Evolutionary conservation across 2,329 filamentous ascomycete genomes (phyloP), one percentile per base, ranked within the genome.

Genomic region (Fusarium illudens): DNA sequence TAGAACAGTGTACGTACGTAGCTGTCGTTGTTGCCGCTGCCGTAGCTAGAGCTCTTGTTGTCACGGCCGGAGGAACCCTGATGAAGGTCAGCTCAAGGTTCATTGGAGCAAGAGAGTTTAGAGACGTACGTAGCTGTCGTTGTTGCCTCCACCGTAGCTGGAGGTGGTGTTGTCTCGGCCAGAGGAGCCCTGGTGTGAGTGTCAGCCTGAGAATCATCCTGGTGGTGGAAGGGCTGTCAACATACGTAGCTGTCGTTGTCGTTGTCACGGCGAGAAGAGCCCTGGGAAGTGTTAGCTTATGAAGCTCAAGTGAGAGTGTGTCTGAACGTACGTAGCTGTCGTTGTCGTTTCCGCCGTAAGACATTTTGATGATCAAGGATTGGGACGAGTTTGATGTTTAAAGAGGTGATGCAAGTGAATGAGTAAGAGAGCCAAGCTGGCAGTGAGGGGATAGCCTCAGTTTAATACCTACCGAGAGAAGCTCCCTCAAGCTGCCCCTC

Each of bases 301-400:
- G 22, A 29, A 30, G 27, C 12, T 22, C 17, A 49, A 32, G 27
- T 15, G 22, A 20, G 46, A 10, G 27, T 10, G n/a, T 22, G 7
- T 9, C 20, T 49, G 1, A 49, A 15, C 46, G 4, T 49, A 49
- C 46, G 29, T 49, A 49, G 46, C 46, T 49, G 64, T 75, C 76
- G 74, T 76, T 76, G 70, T 78, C 77, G 79, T 82, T 79, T 66
- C 79, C 75, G 73, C 78, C 76, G 79, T 81, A 84, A 80, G 83
- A 85, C 83, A 85, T 83, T 57, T 32, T 80, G 71, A 67, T 49
- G 32, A 42, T 62, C 54, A 55, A 39, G 51, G 15, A 13, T 34
- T 54, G n/a, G n/a, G 20, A 52, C 57, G 25, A 37, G 30, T 42
- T 42, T 58, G 49, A 51, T 56, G 42, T 51, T 46, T 36, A 32